Percentiles rank a stretch among this genome's conserved stretches.
phyloP scores from a whole-genome alignment of 371 early-diverging fungal genomes.

The Capillidium heterosporum region DNA sequence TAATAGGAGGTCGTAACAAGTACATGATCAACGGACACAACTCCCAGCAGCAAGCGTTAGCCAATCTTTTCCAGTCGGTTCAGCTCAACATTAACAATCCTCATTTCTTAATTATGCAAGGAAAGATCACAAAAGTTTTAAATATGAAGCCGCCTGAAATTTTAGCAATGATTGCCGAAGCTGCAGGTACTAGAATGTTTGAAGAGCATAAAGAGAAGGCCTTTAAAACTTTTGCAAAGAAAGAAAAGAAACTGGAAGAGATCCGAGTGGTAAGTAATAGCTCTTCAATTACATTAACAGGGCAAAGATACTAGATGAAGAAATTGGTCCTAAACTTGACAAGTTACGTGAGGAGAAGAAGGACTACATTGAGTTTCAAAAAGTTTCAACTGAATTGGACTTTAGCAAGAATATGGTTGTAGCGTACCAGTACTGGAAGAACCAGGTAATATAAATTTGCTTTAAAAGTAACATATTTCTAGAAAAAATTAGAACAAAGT shows the following conservation, averaged over 20 bases:
- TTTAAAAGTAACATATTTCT: neutral
- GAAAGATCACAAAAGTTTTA: conserved; percentile 94
- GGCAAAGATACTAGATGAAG: conserved; percentile 54
- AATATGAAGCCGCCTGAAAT: conserved; percentile 98
- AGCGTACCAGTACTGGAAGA: conserved; percentile 60
- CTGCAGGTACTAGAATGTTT: conserved; percentile 96
- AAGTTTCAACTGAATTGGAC: conserved; percentile 75
- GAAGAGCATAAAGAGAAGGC: conserved; percentile 96
- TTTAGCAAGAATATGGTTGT: conserved; percentile 54
- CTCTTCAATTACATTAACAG: neutral
- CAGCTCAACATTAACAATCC: conserved; percentile 97
- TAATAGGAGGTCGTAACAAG: conserved; percentile 87
- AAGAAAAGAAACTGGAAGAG: conserved; percentile 89
- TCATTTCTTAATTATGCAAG: conserved; percentile 98
- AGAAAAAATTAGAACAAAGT: conserved; percentile 20
- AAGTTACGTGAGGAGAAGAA: conserved; percentile 77
- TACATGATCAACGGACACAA: conserved; percentile 90
- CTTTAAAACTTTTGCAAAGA: conserved; percentile 78
- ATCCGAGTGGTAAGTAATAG: conserved; percentile 38
- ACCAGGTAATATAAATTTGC: conserved; percentile 18
- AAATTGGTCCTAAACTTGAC: conserved; percentile 87
- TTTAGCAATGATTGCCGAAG: conserved; percentile 95
- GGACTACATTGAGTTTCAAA: conserved; percentile 80
- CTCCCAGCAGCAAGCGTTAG: conserved; percentile 77
- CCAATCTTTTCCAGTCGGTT: conserved; percentile 86